Evolutionary conservation across 2,329 filamentous ascomycete genomes (phyloP).

Genomic region (Aspergillus cejpii): DNA sequence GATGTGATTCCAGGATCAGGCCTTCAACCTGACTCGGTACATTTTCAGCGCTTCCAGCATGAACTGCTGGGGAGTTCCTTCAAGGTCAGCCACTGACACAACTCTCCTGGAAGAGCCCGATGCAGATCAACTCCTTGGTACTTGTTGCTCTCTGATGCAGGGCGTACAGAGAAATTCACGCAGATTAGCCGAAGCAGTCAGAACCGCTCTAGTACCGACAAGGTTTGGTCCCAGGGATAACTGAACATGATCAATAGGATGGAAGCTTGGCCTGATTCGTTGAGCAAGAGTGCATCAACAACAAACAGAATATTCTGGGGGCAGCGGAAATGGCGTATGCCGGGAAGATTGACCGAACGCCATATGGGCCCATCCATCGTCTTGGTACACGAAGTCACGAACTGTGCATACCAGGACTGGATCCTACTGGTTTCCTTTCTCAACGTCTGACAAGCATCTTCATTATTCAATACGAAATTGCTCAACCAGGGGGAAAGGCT

Average conservation of each 20-base stretch:
- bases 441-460: not conserved
- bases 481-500: constrained; percentile 2
- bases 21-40: constrained; percentile 4
- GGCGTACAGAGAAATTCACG: constrained; percentile 2
- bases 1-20: constrained; percentile 6
- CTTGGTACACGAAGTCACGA: constrained; percentile 12
- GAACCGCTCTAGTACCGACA: constrained; percentile 4
- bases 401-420: not conserved
- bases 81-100: constrained; percentile 9
- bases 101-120: not conserved
- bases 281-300: not conserved
- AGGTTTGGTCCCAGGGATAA: constrained; percentile 9
- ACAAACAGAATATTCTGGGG: constrained; percentile 15
- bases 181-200: constrained; percentile 6
- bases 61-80: not conserved
- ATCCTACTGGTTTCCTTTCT: constrained; percentile 4
- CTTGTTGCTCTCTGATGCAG: constrained; percentile 3
- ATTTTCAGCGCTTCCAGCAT: constrained; percentile 1
- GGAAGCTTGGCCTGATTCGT: not conserved
- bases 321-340: constrained; percentile 10
- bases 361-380: constrained; percentile 5
- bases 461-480: not conserved
- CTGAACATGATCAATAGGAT: constrained; percentile 4
- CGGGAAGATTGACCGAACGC: constrained; percentile 14
- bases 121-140: constrained; percentile 9